Evolutionary conservation across 2,329 filamentous ascomycete genomes (phyloP).

Genomic region (Tolypocladium ophioglossoides): DNA sequence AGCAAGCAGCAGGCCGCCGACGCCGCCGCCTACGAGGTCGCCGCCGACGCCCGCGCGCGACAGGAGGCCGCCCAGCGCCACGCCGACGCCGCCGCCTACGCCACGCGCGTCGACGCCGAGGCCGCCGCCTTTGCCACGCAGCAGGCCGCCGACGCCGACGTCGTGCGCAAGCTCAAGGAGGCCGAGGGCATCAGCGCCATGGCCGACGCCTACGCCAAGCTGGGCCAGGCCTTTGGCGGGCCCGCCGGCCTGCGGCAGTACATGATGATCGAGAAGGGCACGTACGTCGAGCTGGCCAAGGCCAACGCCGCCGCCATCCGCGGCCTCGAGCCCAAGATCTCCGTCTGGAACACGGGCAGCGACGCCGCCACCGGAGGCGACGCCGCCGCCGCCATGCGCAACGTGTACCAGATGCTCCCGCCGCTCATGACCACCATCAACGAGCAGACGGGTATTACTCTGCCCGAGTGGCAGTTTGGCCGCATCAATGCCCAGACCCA

Average conservation of each 20-base stretch:
- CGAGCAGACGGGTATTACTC: constrained; percentile 75
- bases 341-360: constrained; percentile 73
- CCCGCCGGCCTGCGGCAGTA: constrained; percentile 71
- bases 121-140: constrained; percentile 24
- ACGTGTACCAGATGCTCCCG: constrained; percentile 76
- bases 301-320: constrained; percentile 68
- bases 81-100: constrained; percentile 41
- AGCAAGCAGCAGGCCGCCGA: constrained; percentile 60
- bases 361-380: constrained; percentile 39
- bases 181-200: constrained; percentile 68
- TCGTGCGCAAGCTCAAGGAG: constrained; percentile 55
- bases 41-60: constrained; percentile 46
- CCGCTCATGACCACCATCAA: constrained; percentile 78
- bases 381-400: constrained; percentile 55
- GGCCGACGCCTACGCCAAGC: constrained; percentile 67
- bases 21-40: constrained; percentile 51
- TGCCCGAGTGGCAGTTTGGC: constrained; percentile 67
- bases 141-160: constrained; percentile 48
- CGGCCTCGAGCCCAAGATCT: constrained; percentile 80
- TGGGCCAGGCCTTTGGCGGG: constrained; percentile 65
- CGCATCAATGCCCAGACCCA: constrained; percentile 24
- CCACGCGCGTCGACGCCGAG: constrained; percentile 36
- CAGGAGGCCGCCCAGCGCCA: constrained; percentile 42
- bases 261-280: constrained; percentile 78
- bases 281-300: constrained; percentile 65